Conservation (phyloP, 805 yeast genomes). For the Wickerhamomyces rabaulensis region DNA sequence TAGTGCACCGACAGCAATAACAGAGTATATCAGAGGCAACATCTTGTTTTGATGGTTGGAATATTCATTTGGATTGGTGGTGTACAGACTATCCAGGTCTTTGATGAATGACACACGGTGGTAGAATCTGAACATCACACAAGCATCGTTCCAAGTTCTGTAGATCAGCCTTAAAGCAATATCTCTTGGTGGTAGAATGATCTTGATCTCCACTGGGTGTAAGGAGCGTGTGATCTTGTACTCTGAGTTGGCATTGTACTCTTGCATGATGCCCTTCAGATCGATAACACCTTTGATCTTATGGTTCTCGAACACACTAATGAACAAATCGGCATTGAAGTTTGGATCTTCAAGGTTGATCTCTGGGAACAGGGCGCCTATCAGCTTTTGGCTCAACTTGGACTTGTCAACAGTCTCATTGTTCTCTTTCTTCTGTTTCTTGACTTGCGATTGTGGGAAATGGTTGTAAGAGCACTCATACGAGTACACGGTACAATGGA, state of each 20-base stretch:
- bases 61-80: constrained; percentile 70
- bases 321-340: constrained; percentile 15
- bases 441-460: constrained; percentile 23
- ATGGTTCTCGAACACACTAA: constrained; percentile 12
- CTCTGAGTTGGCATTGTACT: constrained; percentile 7
- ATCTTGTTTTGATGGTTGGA: constrained; percentile 75
- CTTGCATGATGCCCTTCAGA: constrained; percentile 12
- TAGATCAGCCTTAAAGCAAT: constrained; percentile 68
- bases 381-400: constrained; percentile 4
- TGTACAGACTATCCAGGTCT: constrained; percentile 71
- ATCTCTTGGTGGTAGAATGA: constrained; percentile 72
- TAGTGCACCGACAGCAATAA: constrained; percentile 81
- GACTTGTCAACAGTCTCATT: constrained; percentile 1
- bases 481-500: constrained; percentile 83
- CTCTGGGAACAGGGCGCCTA: constrained; percentile 16
- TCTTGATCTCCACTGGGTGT: constrained; percentile 38
- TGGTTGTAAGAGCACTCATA: constrained; percentile 83
- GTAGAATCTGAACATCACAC: constrained; percentile 77
- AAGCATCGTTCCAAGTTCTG: constrained; percentile 82
- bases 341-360: constrained; percentile 8
- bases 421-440: constrained; percentile 9
- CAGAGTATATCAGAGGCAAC: constrained; percentile 76
- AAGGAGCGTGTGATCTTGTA: constrained; percentile 23
- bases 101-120: constrained; percentile 79
- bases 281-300: constrained; percentile 16